A percentile compares a stretch with the other conserved stretches of the same genome.
Conservation (phyloP, 2,329 filamentous ascomycete genomes). For the Claviceps pusilla region DNA sequence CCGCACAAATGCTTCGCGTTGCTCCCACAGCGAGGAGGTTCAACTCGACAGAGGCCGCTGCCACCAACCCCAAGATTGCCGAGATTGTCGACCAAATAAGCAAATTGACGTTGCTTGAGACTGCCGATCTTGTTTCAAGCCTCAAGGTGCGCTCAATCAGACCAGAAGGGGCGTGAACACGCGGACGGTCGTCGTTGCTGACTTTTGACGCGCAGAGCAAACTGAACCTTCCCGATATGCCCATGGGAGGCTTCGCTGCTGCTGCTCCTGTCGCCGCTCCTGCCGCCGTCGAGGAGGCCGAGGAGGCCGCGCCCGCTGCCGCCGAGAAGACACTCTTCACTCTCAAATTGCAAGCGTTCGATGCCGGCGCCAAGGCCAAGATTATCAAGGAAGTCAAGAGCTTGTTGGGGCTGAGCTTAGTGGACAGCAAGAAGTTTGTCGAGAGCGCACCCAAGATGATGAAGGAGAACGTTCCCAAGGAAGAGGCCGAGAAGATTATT, state of each 20-base stretch:
- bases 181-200: neutral
- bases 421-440: conserved; percentile 99
- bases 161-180: neutral
- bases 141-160: conserved; percentile 56
- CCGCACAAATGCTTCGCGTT: conserved; percentile 32
- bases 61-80: conserved; percentile 76
- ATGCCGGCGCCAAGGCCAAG: conserved; percentile 85
- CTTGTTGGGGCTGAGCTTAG: conserved; percentile 83
- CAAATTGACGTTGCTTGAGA: conserved; percentile 93
- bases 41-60: conserved; percentile 64
- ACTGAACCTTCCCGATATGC: conserved; percentile 96
- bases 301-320: conserved; percentile 74
- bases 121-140: conserved; percentile 83
- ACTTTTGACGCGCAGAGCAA: conserved; percentile 44
- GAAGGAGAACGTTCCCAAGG: conserved; percentile 98
- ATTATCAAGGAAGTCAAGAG: conserved; percentile 99
- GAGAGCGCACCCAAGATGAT: conserved; percentile 95
- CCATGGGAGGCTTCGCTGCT: conserved; percentile 70
- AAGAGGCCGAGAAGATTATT: conserved; percentile 98
- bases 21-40: conserved; percentile 52
- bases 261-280: conserved; percentile 47
- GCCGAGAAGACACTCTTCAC: conserved; percentile 97
- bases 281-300: conserved; percentile 60
- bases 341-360: conserved; percentile 83
- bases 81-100: conserved; percentile 97